Conservation (phyloP, 192 early-diverging fungal genomes). For the Gaertneriomyces sp. region DNA sequence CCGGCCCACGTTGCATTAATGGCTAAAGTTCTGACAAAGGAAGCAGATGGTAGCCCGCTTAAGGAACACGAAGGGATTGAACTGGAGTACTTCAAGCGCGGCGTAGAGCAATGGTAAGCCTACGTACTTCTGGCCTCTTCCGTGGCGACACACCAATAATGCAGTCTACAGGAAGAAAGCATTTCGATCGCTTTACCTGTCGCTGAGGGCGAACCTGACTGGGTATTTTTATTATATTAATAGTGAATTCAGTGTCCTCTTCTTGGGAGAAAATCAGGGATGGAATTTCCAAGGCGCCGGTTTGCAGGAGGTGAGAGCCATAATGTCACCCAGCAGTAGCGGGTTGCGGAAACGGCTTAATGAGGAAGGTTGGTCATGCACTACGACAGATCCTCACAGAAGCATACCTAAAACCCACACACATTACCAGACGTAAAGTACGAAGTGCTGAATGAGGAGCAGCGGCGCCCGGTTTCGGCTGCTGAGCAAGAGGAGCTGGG, state of each 20-base stretch:
- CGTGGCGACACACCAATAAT: neutral
- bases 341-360: slow-evolving; percentile 18
- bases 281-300: too few species aligned
- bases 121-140: neutral
- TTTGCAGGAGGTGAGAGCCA: neutral
- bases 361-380: slow-evolving; percentile 13
- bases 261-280: neutral
- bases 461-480: neutral
- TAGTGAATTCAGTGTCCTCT: slow-evolving; percentile 23
- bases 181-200: slow-evolving; percentile 15
- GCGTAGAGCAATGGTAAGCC: slow-evolving; percentile 20
- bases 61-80: slow-evolving; percentile 10
- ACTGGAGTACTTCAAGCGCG: slow-evolving; percentile 8
- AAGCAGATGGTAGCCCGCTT: slow-evolving; percentile 6
- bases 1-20: slow-evolving; percentile 17
- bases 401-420: too few species aligned
- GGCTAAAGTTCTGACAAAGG: slow-evolving; percentile 15
- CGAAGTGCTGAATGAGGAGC: too few species aligned
- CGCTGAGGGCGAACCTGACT: neutral
- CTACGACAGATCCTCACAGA: neutral
- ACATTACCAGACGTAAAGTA: too few species aligned
- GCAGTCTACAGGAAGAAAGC: slow-evolving; percentile 19
- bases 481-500: neutral
- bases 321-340: slow-evolving; percentile 15
- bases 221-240: slow-evolving; percentile 28